A percentile compares a stretch with the other conserved stretches of the same genome.
Evolutionary conservation across 257 asterid genomes (phyloP).

Genomic region (Schizonepeta tenuifolia): DNA sequence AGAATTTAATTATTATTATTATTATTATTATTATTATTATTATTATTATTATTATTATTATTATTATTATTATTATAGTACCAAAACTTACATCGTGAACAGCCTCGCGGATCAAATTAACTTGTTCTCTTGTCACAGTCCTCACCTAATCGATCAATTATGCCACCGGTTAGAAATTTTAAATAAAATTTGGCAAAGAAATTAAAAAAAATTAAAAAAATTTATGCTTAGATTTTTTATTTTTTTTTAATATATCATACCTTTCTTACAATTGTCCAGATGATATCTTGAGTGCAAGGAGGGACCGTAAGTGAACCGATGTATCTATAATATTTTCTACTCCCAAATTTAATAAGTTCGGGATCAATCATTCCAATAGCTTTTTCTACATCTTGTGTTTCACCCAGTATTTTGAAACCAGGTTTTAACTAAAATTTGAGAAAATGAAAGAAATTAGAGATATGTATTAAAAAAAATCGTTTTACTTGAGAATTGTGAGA

Average conservation of each 20-base stretch:
- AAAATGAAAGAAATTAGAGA: not conserved
- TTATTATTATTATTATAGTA: not conserved
- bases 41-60: not conserved
- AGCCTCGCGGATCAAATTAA: conserved; percentile 57
- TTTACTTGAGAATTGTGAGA: no score
- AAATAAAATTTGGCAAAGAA: not conserved
- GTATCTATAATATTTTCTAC: conserved; percentile 61
- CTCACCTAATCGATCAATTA: conserved; percentile 49
- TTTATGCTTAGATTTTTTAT: no score
- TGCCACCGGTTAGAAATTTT: not conserved
- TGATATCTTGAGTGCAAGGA: conserved; percentile 63
- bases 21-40: not conserved
- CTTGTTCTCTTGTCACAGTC: conserved; percentile 57
- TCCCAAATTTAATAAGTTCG: conserved; percentile 43
- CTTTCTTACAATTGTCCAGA: conserved; percentile 58
- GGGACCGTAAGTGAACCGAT: conserved; percentile 73
- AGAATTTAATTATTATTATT: not conserved
- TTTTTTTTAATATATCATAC: no score
- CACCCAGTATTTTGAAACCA: conserved; percentile 32
- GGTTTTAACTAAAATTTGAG: not conserved
- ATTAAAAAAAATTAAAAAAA: no score
- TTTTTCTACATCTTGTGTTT: conserved; percentile 34
- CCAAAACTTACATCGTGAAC: conserved; percentile 47
- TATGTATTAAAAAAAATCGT: not conserved
- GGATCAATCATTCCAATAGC: conserved; percentile 50